Conservation (phyloP, 768 basidiomycete species). For the Tulasnella sp. region DNA sequence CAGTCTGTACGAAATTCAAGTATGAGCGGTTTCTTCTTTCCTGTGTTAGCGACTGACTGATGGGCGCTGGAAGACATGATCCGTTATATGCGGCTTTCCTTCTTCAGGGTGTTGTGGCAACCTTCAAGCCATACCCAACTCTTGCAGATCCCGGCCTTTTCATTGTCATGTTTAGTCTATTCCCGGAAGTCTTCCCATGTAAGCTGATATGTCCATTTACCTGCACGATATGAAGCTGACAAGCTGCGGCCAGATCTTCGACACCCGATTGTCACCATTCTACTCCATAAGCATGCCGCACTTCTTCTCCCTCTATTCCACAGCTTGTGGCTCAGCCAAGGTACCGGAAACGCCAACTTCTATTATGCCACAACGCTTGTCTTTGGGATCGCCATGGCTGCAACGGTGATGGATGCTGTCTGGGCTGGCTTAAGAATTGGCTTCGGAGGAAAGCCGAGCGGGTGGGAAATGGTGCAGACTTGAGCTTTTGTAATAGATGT, state of each 20-base stretch:
- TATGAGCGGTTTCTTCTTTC: conserved; percentile 39
- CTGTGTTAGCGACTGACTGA: background rate
- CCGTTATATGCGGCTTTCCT: conserved; percentile 75
- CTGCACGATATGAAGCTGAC: background rate
- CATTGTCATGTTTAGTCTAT: conserved; percentile 71
- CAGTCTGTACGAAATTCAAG: conserved; percentile 86
- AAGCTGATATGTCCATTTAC: conserved; percentile 4
- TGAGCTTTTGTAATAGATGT: conserved; percentile 1
- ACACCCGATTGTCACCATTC: conserved; percentile 75
- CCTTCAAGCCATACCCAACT: conserved; percentile 89
- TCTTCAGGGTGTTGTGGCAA: conserved; percentile 69
- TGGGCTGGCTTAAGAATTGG: conserved; percentile 80
- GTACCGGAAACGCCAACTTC: conserved; percentile 96
- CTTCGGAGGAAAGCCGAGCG: conserved; percentile 54
- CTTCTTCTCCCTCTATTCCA: conserved; percentile 88
- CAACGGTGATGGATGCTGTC: conserved; percentile 74
- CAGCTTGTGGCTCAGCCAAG: conserved; percentile 84
- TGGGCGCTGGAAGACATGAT: conserved; percentile 59
- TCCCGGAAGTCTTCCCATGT: conserved; percentile 83
- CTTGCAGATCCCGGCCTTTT: conserved; percentile 87
- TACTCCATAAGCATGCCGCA: conserved; percentile 78
- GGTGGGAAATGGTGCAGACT: conserved; percentile 53
- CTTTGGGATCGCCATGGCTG: conserved; percentile 81
- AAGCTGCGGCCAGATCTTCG: conserved; percentile 63
- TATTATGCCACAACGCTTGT: conserved; percentile 96